These are phyloP conservation scores for Puya raimondii DNA, from an alignment of 176 grass and related monocot species.

Conservation along the genomic window DNA sequence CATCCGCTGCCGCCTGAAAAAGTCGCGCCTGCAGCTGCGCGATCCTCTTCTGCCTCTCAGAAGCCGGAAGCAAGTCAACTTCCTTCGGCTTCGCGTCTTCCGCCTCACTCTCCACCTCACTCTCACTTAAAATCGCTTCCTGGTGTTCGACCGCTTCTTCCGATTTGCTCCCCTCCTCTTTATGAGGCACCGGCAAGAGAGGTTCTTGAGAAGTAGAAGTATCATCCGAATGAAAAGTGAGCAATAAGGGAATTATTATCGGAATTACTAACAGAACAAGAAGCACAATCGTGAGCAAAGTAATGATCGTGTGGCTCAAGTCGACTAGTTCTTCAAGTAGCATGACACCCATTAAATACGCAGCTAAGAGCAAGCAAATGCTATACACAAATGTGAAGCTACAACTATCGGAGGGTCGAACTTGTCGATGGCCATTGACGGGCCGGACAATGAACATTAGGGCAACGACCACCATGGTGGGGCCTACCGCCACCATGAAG, in stretches of 20 bases:
- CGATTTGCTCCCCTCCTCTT: constrained; percentile 19
- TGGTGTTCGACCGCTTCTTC: not conserved
- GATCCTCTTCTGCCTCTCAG: constrained; percentile 80
- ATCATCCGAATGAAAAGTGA: constrained; percentile 40
- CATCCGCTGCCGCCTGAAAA: constrained; percentile 72
- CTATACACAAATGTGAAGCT: constrained; percentile 83
- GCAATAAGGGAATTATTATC: constrained; percentile 59
- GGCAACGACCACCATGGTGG: constrained; percentile 58
- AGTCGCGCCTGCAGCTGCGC: constrained; percentile 60
- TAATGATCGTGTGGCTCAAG: constrained; percentile 33
- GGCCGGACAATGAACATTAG: constrained; percentile 88
- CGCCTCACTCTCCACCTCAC: constrained; percentile 84
- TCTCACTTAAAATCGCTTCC: constrained; percentile 84
- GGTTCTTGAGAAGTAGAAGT: constrained; percentile 23
- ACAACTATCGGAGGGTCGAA: constrained; percentile 50
- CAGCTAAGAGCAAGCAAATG: constrained; percentile 62
- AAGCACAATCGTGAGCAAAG: constrained; percentile 46
- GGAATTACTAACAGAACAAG: constrained; percentile 48
- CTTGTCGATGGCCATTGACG: constrained; percentile 55
- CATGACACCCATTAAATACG: constrained; percentile 86
- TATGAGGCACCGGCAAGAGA: constrained; percentile 26
- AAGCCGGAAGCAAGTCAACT: constrained; percentile 73
- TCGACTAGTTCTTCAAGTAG: constrained; percentile 66
- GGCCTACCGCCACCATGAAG: constrained; percentile 77
- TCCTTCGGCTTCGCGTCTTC: constrained; percentile 83